A percentile compares a stretch with the other conserved stretches of the same genome.
Conservation (phyloP, 2,329 filamentous ascomycete species). For the Fusarium sp. region DNA sequence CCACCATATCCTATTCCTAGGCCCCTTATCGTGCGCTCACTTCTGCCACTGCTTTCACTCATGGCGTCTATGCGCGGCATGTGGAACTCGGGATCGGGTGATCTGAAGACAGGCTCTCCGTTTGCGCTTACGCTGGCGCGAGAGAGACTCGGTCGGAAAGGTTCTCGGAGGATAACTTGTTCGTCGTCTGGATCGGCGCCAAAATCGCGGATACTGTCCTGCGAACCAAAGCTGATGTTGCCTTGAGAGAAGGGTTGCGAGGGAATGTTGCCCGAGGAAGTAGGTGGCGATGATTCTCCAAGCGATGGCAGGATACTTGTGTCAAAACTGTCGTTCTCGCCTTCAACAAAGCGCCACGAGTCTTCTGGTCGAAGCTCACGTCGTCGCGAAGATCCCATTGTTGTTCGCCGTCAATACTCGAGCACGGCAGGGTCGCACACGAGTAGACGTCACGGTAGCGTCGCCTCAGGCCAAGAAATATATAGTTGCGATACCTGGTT, state of each 20-base stretch:
- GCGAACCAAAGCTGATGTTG: conserved; percentile 61
- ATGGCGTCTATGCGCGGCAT: conserved; percentile 65
- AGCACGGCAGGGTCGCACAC: conserved; percentile 25
- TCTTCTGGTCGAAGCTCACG: conserved; percentile 59
- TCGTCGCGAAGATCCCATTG: conserved; percentile 44
- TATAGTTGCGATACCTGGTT: not conserved
- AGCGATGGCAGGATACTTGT: conserved; percentile 65
- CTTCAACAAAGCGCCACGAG: conserved; percentile 73
- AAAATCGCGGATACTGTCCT: conserved; percentile 70
- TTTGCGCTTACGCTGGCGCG: conserved; percentile 51
- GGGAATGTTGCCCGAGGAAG: conserved; percentile 55
- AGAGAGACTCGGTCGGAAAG: conserved; percentile 68
- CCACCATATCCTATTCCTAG: conserved; percentile 36
- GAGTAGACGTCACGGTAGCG: conserved; percentile 9
- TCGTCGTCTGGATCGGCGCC: conserved; percentile 67
- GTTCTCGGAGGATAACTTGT: conserved; percentile 66
- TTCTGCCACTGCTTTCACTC: conserved; percentile 53
- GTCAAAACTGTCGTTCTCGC: conserved; percentile 72
- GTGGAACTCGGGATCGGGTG: conserved; percentile 65
- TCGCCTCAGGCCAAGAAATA: conserved; percentile 5
- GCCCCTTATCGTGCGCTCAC: conserved; percentile 53
- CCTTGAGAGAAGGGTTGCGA: conserved; percentile 63
- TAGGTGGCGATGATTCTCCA: conserved; percentile 56
- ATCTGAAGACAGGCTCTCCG: conserved; percentile 48
- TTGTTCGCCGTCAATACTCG: conserved; percentile 14